Conservation (phyloP, 768 basidiomycete genomes). For the Termitomyces sp. region DNA sequence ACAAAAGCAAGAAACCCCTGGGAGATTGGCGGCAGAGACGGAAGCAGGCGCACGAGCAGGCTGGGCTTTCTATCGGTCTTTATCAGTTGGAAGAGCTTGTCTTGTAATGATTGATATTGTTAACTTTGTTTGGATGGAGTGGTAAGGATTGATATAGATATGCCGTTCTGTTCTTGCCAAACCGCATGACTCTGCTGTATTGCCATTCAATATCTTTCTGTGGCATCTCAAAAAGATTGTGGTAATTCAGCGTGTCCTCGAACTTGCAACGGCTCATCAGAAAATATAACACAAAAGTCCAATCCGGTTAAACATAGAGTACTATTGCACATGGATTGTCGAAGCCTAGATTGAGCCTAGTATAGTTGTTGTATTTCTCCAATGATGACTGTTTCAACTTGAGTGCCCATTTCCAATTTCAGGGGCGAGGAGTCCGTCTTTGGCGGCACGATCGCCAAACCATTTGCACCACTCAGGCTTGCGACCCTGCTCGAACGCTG, state of each 20-base stretch:
- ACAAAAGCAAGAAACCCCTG: constrained; percentile 27
- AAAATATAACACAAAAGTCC: not conserved
- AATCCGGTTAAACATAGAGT: not conserved
- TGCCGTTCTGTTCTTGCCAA: not conserved
- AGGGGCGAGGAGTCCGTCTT: constrained; percentile 22
- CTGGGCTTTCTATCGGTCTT: constrained; percentile 49
- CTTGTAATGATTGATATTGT: constrained; percentile 19
- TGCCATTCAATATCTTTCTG: not conserved
- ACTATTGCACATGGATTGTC: not conserved
- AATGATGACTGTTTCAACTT: constrained; percentile 58
- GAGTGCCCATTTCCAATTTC: constrained; percentile 48
- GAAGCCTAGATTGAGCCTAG: not conserved
- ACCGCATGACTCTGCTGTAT: not conserved
- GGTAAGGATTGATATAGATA: not conserved
- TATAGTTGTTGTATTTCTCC: constrained; percentile 38
- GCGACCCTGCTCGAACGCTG: constrained; percentile 82
- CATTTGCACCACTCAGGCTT: constrained; percentile 79
- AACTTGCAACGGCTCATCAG: not conserved
- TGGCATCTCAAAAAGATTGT: no score
- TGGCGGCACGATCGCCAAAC: constrained; percentile 63
- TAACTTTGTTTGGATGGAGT: not conserved
- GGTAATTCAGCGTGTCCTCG: not conserved
- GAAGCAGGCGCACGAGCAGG: constrained; percentile 49
- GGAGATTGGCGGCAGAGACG: constrained; percentile 49
- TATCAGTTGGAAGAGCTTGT: constrained; percentile 73